These are phyloP conservation scores for Acer saccharum DNA, from an alignment of 345 rosid genomes.

Conservation along the genomic window DNA sequence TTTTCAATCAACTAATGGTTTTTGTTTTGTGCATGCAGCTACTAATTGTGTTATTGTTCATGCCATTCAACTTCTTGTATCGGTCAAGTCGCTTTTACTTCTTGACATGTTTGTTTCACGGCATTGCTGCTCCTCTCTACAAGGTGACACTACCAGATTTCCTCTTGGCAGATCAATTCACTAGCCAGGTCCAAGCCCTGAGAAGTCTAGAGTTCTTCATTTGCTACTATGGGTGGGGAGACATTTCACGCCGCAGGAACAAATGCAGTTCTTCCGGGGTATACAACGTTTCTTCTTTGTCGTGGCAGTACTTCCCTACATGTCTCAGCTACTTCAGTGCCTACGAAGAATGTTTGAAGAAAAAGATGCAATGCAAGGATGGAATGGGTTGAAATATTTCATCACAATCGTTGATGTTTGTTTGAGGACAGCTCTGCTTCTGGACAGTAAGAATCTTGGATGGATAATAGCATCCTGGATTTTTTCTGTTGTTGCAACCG, in stretches of 20 bases:
- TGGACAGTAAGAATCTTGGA: slow-evolving; percentile 13
- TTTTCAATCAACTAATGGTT: neutral
- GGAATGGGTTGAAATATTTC: slow-evolving; percentile 61
- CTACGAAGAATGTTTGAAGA: slow-evolving; percentile 61
- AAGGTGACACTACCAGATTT: slow-evolving; percentile 68
- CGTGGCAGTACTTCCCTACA: slow-evolving; percentile 60
- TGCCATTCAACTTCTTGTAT: slow-evolving; percentile 40
- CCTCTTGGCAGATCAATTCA: slow-evolving; percentile 70
- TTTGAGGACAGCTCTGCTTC: slow-evolving; percentile 45
- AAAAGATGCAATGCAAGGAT: slow-evolving; percentile 54
- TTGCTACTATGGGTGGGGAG: slow-evolving; percentile 79
- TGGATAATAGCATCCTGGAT: slow-evolving; percentile 50
- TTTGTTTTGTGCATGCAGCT: slow-evolving; percentile 23
- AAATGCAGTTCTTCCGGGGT: slow-evolving; percentile 41
- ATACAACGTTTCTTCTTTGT: slow-evolving; percentile 44
- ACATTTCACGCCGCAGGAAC: slow-evolving; percentile 43
- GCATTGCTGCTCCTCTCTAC: slow-evolving; percentile 48
- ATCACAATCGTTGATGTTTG: slow-evolving; percentile 57
- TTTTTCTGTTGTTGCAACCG: slow-evolving; percentile 52
- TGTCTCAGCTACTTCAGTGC: slow-evolving; percentile 68
- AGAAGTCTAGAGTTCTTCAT: slow-evolving; percentile 73
- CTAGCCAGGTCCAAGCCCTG: slow-evolving; percentile 80
- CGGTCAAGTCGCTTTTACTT: slow-evolving; percentile 42
- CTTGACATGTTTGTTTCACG: slow-evolving; percentile 37
- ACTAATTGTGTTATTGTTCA: slow-evolving; percentile 24